Conservation (phyloP, 1,139 yeast genomes). For the Candida gigantensis region DNA sequence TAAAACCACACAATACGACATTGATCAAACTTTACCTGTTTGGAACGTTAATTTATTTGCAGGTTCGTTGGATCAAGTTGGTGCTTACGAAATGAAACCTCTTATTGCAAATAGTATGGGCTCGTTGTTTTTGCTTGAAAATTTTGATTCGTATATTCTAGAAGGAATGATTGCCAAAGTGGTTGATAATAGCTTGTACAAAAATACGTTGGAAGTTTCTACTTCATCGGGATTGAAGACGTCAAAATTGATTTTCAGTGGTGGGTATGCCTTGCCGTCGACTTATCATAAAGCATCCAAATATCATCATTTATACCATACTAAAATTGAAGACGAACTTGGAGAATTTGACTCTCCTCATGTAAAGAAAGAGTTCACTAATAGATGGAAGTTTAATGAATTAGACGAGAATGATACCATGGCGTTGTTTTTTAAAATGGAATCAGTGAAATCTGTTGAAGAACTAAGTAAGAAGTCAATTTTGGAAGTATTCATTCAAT, state of each 20-base stretch:
- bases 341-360: constrained; percentile 34
- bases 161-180: constrained; percentile 9
- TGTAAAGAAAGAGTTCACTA: constrained; percentile 34
- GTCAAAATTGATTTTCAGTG: constrained; percentile 27
- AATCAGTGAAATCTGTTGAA: constrained; percentile 26
- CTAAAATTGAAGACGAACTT: constrained; percentile 37
- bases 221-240: constrained; percentile 36
- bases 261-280: constrained; percentile 37
- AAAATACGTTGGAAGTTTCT: constrained; percentile 24
- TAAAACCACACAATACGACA: constrained; percentile 28
- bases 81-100: constrained; percentile 41
- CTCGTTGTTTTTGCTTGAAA: constrained; percentile 24
- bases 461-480: constrained; percentile 20
- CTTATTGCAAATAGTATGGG: constrained; percentile 35
- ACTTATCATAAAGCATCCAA: constrained; percentile 28
- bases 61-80: constrained; percentile 44
- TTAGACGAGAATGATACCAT: constrained; percentile 24
- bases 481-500: constrained; percentile 31
- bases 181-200: neutral
- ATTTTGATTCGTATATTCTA: constrained; percentile 27
- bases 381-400: constrained; percentile 35
- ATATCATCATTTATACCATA: constrained; percentile 23
- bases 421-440: constrained; percentile 35
- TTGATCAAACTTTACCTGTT: constrained; percentile 21
- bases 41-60: constrained; percentile 35